A percentile compares a stretch with the other conserved stretches of the same genome.
phyloP scores from a whole-genome alignment of 2,329 filamentous ascomycete genomes.

The Verticillium zaregamsianum region DNA sequence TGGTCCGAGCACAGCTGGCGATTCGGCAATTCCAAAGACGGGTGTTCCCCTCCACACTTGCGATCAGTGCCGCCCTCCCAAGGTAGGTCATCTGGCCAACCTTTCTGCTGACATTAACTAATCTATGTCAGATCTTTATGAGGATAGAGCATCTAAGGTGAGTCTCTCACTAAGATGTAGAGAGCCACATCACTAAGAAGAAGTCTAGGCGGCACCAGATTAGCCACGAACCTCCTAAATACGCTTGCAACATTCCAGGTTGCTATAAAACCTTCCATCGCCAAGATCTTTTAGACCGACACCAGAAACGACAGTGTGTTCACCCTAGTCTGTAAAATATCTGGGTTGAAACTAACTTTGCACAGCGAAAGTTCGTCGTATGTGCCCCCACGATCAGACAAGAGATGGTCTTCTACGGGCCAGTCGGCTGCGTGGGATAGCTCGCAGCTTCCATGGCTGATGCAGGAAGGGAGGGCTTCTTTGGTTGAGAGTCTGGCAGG shows the following conservation, averaged over 20 bases:
- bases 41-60: conserved; percentile 54
- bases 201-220: conserved; percentile 52
- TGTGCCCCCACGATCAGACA: no score
- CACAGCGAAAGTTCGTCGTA: conserved; percentile 3
- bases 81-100: conserved; percentile 30
- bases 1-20: no score
- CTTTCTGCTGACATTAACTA: not conserved
- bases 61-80: conserved; percentile 45
- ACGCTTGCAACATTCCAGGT: conserved; percentile 45
- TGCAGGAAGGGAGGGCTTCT: no score
- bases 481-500: no score
- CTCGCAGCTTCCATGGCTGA: no score
- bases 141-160: conserved; percentile 60
- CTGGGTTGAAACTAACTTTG: not conserved
- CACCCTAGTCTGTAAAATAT: not conserved
- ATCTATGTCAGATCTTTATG: conserved; percentile 48
- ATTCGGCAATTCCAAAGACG: conserved; percentile 37
- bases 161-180: conserved; percentile 6
- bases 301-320: conserved; percentile 47
- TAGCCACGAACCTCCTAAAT: conserved; percentile 51
- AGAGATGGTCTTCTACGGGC: no score
- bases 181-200: not conserved
- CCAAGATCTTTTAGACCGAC: conserved; percentile 56
- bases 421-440: no score
- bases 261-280: conserved; percentile 57